Evolutionary conservation across 2,329 filamentous ascomycete species (phyloP), one percentile per base, ranked within the genome.

Genomic region (Neodidymelliopsis sp.): DNA sequence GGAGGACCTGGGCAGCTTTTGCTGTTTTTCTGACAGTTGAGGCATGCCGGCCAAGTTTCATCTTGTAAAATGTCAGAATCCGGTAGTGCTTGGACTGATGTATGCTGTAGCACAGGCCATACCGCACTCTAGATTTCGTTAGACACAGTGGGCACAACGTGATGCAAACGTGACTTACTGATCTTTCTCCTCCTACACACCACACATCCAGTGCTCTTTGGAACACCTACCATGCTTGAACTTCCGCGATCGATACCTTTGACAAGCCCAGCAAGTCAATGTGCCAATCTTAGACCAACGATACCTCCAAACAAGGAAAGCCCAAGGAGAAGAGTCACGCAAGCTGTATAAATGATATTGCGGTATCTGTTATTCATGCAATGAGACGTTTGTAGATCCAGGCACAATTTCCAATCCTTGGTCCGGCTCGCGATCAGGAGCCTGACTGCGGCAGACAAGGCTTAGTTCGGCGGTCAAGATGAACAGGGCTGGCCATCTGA

Each of bases 1-100:
- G 67, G 68, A 31, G 65, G 67, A 1, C 69, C 69, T 13, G 69
- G 67, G 53, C 69, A 72, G 35, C 42, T 45, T 46, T 70, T 71
- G 7, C 59, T 45, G 44, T 71, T 71, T 41, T 67, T 71, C 43
- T 63, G 59, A 49, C 69, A 72, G 20, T 71, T 69, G 13, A 63
- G 25, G 47, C 69, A 72, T 15, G 35, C 49, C 15, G 69, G 69
- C 69, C 69, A 72, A 10, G 56, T 63, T 43, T 71, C 67, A 47
- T 71, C 69, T 70, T 63, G 30, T 38, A 28, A n/a, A 33, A 22
- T 24, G 28, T 63, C 38, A 60, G 57, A 47, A 50, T 38, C n/a
- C 12, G 9, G 25, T 16, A 13, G 34, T 7, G n/a, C 12, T n/a
- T 19, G 15, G 20, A 30, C 15, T 6, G 28, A 5, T 44, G 29